These are phyloP conservation scores for Solanum sejunctum DNA, from an alignment of 257 asterid species.

Conservation along the genomic window DNA sequence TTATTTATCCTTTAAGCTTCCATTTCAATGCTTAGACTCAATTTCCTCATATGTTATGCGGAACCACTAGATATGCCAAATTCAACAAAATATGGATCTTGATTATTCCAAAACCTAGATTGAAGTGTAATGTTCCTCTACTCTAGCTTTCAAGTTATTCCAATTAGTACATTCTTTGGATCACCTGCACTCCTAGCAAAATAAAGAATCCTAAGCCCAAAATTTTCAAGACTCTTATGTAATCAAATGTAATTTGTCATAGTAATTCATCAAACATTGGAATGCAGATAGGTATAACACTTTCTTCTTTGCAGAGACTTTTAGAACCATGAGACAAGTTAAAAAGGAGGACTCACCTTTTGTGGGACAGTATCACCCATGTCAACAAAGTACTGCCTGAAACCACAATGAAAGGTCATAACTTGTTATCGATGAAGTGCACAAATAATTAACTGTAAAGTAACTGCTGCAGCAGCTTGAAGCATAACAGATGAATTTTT, in stretches of 20 bases:
- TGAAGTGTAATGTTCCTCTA: background rate
- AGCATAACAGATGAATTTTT: background rate
- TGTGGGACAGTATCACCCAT: conserved; percentile 42
- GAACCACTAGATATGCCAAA: background rate
- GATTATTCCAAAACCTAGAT: background rate
- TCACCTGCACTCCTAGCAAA: background rate
- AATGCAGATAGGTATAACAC: background rate
- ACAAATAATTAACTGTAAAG: background rate
- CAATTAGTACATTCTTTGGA: background rate
- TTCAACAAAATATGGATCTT: background rate
- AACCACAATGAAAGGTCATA: background rate
- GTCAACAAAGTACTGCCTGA: conserved; percentile 47
- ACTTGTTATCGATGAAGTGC: background rate
- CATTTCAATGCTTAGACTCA: background rate
- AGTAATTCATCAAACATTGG: background rate
- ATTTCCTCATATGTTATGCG: background rate
- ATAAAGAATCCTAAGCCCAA: background rate
- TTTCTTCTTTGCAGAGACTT: background rate
- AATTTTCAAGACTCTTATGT: background rate
- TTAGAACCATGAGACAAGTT: background rate
- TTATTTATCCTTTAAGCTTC: background rate
- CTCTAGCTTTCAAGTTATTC: background rate
- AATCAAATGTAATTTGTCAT: background rate
- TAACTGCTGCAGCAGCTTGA: background rate
- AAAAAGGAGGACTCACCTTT: conserved; percentile 19